These are phyloP conservation scores for Cutaneotrichosporon curvatum DNA, from an alignment of 1,284 basidiomycete species.

Conservation along the genomic window DNA sequence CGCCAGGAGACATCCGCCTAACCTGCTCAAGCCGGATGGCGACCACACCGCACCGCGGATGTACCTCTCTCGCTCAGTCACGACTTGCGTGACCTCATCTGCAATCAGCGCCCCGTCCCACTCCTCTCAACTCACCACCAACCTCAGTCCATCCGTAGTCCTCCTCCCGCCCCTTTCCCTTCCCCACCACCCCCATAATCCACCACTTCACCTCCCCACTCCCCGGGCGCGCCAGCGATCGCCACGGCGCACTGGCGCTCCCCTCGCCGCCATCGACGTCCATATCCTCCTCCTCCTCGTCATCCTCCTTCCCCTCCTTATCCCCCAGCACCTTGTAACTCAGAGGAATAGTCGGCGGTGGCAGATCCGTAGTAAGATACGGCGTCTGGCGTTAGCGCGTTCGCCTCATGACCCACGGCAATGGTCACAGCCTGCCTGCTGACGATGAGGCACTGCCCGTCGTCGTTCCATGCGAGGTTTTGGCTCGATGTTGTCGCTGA, in stretches of 20 bases:
- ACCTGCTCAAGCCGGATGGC: slow-evolving; percentile 25
- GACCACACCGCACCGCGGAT: slow-evolving; percentile 34
- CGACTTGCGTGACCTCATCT: slow-evolving; percentile 26
- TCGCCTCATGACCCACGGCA: slow-evolving; percentile 5
- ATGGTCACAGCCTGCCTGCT: slow-evolving; percentile 26
- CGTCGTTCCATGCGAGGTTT: slow-evolving; percentile 30
- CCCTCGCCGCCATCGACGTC: slow-evolving; percentile 9
- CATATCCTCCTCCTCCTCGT: slow-evolving; percentile 4
- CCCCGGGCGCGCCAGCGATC: slow-evolving; percentile 16
- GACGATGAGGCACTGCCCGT: slow-evolving; percentile 37
- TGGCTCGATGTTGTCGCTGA: neutral
- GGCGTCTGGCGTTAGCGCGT: slow-evolving; percentile 26
- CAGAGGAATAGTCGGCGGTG: slow-evolving; percentile 23
- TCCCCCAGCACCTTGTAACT: too few species aligned
- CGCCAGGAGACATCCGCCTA: slow-evolving; percentile 28
- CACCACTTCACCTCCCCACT: slow-evolving; percentile 33
- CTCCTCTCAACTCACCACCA: slow-evolving; percentile 3
- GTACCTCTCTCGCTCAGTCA: slow-evolving; percentile 22
- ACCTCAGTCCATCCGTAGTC: slow-evolving; percentile 11
- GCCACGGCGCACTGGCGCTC: slow-evolving; percentile 8
- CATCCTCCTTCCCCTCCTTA: slow-evolving; percentile 14
- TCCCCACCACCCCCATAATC: slow-evolving; percentile 21
- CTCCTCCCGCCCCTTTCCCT: slow-evolving; percentile 13
- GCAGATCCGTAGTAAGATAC: slow-evolving; percentile 22
- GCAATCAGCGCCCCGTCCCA: neutral